Base-by-base conservation (phyloP, 169 alveolate species). In the Cryptosporidium baileyi region DNA sequence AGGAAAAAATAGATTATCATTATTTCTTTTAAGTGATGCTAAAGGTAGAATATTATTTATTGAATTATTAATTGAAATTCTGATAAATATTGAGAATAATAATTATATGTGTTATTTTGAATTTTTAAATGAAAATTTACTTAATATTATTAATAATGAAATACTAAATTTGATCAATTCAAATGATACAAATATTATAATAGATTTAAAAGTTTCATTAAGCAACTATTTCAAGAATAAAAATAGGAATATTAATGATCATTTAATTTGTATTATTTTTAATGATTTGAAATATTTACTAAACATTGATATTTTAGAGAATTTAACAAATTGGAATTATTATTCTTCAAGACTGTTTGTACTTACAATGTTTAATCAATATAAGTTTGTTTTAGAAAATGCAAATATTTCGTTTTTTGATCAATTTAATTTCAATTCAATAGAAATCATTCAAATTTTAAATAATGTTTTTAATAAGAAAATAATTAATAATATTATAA, bases 11-110 rank as follows among this genome's bases (percentile, higher is more conserved):
- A 34, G 19, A 30, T n/a, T 65, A n/a, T 32, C 41, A 36, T 28
- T 17, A n/a, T 28, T 65, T 13, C 47, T 65, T 9, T 45, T 65
- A 2, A 22, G 36, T 32, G 32, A 47, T 22, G 15, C n/a, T n/a
- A 65, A 65, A 32, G 81, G 63, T n/a, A 65, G 81, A 65, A 65
- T 65, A 47, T 9, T 65, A n/a, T n/a, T n/a, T n/a, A n/a, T n/a
- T n/a, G n/a, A n/a, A n/a, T n/a, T n/a, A n/a, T n/a, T n/a, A n/a
- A n/a, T n/a, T n/a, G n/a, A n/a, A n/a, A n/a, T n/a, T n/a, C n/a
- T n/a, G n/a, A n/a, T n/a, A n/a, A n/a, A n/a, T n/a, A n/a, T n/a
- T n/a, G n/a, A n/a, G n/a, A n/a, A n/a, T n/a, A n/a, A n/a, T n/a
- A n/a, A n/a, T n/a, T n/a, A n/a, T n/a, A n/a, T n/a, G n/a, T n/a